These are phyloP conservation scores for Pisolithus thermaeus DNA, from an alignment of 1,284 basidiomycete genomes.

Conservation along the genomic window DNA sequence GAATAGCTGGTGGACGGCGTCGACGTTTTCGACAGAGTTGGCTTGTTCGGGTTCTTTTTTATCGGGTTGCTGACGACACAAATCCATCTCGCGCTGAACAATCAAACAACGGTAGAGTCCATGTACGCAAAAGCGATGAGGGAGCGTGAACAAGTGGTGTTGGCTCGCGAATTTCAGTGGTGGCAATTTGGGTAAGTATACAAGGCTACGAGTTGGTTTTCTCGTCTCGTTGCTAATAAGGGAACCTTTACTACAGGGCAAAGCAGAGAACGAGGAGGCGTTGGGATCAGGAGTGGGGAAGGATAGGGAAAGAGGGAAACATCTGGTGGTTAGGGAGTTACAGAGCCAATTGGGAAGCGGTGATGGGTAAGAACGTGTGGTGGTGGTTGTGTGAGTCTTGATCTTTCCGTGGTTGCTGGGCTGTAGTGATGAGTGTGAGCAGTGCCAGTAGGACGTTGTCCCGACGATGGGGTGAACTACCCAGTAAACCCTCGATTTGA, in stretches of 20 bases:
- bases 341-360: conserved; percentile 62
- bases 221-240: neutral
- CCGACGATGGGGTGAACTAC: conserved; percentile 60
- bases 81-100: conserved; percentile 51
- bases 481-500: conserved; percentile 72
- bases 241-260: conserved; percentile 30
- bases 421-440: conserved; percentile 3
- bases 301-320: conserved; percentile 67
- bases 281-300: conserved; percentile 80
- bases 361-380: conserved; percentile 62
- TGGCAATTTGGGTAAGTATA: conserved; percentile 46
- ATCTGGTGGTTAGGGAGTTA: conserved; percentile 77
- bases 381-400: conserved; percentile 66
- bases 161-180: conserved; percentile 42
- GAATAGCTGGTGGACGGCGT: neutral
- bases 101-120: conserved; percentile 78
- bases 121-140: conserved; percentile 50
- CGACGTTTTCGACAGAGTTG: conserved; percentile 21
- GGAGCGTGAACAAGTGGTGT: conserved; percentile 51
- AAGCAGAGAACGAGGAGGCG: conserved; percentile 38
- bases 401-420: neutral
- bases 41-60: conserved; percentile 70
- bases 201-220: neutral
- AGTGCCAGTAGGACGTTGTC: conserved; percentile 65
- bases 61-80: conserved; percentile 54